Conservation (phyloP, 345 rosid species). For the Eucalyptus lansdowneana region DNA sequence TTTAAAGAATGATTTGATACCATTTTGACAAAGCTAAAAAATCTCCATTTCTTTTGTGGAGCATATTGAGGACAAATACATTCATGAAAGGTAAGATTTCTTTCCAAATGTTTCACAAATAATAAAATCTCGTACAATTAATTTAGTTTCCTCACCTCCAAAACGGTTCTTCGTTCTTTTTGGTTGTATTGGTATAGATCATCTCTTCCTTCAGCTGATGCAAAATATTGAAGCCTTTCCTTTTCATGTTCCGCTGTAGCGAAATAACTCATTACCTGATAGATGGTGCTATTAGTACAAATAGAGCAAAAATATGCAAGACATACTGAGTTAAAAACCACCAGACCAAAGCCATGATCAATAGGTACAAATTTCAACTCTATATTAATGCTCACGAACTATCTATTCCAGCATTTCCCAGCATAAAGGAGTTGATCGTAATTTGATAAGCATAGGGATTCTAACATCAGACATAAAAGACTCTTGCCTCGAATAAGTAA, state of each 20-base stretch:
- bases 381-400: background rate
- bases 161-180: slow-evolving; percentile 79
- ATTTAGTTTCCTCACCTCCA: slow-evolving; percentile 41
- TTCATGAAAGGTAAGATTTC: background rate
- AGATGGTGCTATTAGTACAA: background rate
- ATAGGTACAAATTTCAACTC: background rate
- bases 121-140: background rate
- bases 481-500: slow-evolving; percentile 86
- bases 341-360: background rate
- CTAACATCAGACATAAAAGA: background rate
- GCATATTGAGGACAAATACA: background rate
- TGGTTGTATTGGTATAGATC: slow-evolving; percentile 91
- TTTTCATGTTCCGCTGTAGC: slow-evolving; percentile 76
- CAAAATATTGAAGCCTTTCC: slow-evolving; percentile 83
- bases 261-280: slow-evolving; percentile 80
- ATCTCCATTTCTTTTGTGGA: background rate
- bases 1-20: background rate
- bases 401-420: background rate
- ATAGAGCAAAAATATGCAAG: background rate
- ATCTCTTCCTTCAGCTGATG: slow-evolving; percentile 87
- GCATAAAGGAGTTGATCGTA: background rate
- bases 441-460: background rate
- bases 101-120: background rate
- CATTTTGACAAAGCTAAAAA: background rate
- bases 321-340: background rate